Evolutionary conservation across 2,329 filamentous ascomycete genomes (phyloP).

Genomic region (Fusarium poae): DNA sequence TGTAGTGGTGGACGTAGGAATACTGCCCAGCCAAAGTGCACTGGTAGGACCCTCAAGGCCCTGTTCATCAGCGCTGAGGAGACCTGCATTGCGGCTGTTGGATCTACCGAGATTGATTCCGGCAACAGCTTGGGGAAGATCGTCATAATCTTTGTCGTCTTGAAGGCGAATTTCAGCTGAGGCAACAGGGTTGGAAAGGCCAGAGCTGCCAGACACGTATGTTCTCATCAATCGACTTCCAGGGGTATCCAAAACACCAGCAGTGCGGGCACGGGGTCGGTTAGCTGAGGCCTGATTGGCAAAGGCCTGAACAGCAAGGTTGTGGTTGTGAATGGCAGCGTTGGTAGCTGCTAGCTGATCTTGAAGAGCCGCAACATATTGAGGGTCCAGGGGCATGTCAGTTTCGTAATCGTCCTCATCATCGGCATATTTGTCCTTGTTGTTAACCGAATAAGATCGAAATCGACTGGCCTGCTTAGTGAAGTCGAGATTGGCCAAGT

Average conservation of each 20-base stretch:
- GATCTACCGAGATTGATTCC: constrained; percentile 79
- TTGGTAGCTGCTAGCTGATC: constrained; percentile 74
- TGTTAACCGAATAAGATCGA: constrained; percentile 97
- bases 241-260: constrained; percentile 88
- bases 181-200: constrained; percentile 79
- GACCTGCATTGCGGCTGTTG: constrained; percentile 74
- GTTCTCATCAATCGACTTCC: constrained; percentile 73
- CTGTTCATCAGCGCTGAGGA: constrained; percentile 80
- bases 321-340: constrained; percentile 87
- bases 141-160: constrained; percentile 83
- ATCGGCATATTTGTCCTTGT: constrained; percentile 96
- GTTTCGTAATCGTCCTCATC: constrained; percentile 82
- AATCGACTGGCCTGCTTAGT: constrained; percentile 87
- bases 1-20: constrained; percentile 95
- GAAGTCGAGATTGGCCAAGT: constrained; percentile 80
- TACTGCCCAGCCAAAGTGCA: constrained; percentile 96
- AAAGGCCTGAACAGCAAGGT: constrained; percentile 92
- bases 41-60: constrained; percentile 90
- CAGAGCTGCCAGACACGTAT: constrained; percentile 79
- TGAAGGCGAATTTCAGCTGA: constrained; percentile 80
- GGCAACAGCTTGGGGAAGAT: constrained; percentile 84
- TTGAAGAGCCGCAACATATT: constrained; percentile 72
- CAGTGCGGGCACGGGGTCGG: constrained; percentile 89
- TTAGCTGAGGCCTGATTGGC: constrained; percentile 84
- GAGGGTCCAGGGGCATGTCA: constrained; percentile 65